Percentiles rank a stretch among this genome's conserved stretches.
These are phyloP conservation scores for Fusarium musae DNA, from an alignment of 2,329 filamentous ascomycete species.

Conservation along the genomic window DNA sequence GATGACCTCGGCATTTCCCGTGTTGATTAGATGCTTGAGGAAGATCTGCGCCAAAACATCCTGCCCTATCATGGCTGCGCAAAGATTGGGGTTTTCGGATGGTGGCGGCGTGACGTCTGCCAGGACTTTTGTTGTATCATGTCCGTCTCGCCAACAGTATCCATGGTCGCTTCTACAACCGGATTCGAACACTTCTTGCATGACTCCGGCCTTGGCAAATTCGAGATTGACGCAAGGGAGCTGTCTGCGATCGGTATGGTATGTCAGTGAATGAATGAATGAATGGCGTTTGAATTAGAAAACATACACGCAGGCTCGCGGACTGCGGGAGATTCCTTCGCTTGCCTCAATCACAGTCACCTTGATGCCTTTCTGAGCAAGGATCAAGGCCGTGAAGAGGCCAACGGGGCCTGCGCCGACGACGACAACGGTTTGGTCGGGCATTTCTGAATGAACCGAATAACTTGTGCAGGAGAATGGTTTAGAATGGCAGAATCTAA, in stretches of 20 bases:
- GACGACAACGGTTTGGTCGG: not conserved
- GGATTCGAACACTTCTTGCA: fast-evolving
- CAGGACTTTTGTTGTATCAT: not conserved
- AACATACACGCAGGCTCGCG: not conserved
- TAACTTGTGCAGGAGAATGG: not conserved
- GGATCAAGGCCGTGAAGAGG: not conserved
- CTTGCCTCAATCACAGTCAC: not conserved
- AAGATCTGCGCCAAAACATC: not conserved
- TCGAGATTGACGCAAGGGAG: not conserved
- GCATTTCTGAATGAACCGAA: not conserved
- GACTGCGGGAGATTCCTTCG: not conserved
- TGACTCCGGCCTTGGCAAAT: not conserved
- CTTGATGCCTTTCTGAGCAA: not conserved
- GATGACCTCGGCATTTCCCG: not conserved
- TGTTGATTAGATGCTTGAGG: not conserved
- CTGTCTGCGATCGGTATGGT: not conserved
- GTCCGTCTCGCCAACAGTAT: not conserved
- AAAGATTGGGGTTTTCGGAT: not conserved
- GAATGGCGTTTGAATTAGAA: not conserved
- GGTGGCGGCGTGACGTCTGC: not conserved
- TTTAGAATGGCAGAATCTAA: not conserved
- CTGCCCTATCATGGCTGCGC: not conserved
- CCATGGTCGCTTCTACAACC: fast-evolving
- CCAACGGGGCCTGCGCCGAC: not conserved
- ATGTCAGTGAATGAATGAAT: not conserved